phyloP scores from a whole-genome alignment of 495 filamentous ascomycete genomes.

The Pyrenula aspistea region DNA sequence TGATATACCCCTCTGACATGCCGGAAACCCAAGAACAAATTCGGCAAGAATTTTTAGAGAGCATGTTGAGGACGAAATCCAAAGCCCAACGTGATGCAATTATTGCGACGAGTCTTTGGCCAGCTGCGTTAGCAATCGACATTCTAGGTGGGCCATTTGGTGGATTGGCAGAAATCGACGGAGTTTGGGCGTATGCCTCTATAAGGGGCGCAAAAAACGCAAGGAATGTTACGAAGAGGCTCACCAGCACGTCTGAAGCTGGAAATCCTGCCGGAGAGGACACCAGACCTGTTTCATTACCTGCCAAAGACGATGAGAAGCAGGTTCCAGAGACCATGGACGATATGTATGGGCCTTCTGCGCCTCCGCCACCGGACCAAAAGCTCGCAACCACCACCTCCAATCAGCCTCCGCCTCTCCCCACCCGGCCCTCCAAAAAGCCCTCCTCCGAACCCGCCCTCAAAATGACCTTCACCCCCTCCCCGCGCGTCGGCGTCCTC shows the following conservation, averaged over 20 bases:
- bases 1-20: slow-evolving; percentile 22
- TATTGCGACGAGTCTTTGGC: slow-evolving; percentile 23
- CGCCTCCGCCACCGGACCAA: background rate
- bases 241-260: slow-evolving; percentile 2
- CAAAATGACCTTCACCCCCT: slow-evolving; percentile 15
- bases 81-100: slow-evolving; percentile 24
- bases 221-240: slow-evolving; percentile 16
- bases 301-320: background rate
- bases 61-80: slow-evolving; percentile 21
- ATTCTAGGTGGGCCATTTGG: slow-evolving; percentile 23
- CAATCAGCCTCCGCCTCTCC: background rate
- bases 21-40: slow-evolving; percentile 14
- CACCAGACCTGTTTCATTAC: background rate
- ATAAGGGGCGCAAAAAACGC: slow-evolving; percentile 22
- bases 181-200: slow-evolving; percentile 24
- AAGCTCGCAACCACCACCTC: slow-evolving; percentile 3
- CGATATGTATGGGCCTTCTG: background rate
- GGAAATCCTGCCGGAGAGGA: background rate
- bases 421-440: slow-evolving; percentile 4
- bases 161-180: slow-evolving; percentile 20
- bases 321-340: background rate
- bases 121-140: slow-evolving; percentile 21
- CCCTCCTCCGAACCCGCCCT: slow-evolving; percentile 11
- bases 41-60: slow-evolving; percentile 21
- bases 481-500: slow-evolving; percentile 15